Conservation (phyloP, 2,329 filamentous ascomycete genomes). For the Kalmusia sp. region DNA sequence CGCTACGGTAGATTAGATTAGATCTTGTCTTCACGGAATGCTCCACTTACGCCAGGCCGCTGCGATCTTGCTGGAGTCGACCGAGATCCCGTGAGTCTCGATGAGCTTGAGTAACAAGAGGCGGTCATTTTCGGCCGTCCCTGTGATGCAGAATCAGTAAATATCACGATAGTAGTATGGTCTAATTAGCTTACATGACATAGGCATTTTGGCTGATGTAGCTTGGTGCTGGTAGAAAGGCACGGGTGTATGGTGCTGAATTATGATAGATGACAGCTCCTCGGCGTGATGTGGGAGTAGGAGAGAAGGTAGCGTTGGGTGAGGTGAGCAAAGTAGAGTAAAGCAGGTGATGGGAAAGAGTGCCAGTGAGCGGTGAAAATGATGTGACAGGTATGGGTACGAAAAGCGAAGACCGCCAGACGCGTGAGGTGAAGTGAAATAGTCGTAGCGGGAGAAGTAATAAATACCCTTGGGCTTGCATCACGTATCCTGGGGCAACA, state of each 20-base stretch:
- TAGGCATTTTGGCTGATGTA: background rate
- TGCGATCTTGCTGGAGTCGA: slow-evolving; percentile 20
- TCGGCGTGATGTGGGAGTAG: background rate
- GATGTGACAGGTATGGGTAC: background rate
- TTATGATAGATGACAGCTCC: background rate
- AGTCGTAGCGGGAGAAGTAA: no score
- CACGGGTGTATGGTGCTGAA: background rate
- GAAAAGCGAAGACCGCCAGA: background rate
- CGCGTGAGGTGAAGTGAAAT: background rate
- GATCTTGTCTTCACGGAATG: background rate
- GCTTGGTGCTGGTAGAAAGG: background rate
- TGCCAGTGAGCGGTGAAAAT: background rate
- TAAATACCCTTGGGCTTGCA: no score
- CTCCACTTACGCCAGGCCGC: slow-evolving; percentile 26
- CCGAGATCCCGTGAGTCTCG: slow-evolving; percentile 22
- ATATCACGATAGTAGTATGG: background rate
- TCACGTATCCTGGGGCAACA: no score
- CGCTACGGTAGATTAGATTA: slow-evolving; percentile 15
- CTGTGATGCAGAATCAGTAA: slow-evolving; percentile 16
- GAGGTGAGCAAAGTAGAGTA: background rate
- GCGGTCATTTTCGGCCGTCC: slow-evolving; percentile 28
- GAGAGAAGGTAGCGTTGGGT: background rate
- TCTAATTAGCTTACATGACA: background rate
- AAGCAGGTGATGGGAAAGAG: background rate
- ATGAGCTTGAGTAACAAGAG: slow-evolving; percentile 25